Evolutionary conservation across 345 rosid species (phyloP).

Genomic region (Populus pruinosa): DNA sequence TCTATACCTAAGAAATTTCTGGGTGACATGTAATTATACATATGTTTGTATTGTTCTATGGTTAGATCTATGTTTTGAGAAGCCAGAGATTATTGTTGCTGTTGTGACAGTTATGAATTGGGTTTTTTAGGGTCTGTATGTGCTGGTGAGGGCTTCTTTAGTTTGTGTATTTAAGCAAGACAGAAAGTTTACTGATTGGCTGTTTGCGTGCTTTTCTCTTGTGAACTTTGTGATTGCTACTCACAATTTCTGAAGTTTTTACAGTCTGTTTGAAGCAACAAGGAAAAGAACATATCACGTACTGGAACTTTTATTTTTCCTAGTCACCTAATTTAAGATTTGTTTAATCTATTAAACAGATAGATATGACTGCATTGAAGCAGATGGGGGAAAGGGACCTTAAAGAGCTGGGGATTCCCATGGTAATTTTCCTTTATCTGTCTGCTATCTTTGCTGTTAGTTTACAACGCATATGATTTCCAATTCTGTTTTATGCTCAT

Average conservation of each 20-base stretch:
- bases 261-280: neutral
- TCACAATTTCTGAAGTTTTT: neutral
- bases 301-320: neutral
- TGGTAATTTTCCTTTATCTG: slow-evolving; percentile 46
- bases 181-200: neutral
- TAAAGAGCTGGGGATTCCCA: slow-evolving; percentile 91
- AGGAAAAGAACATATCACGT: neutral
- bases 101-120: neutral
- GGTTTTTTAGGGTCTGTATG: neutral
- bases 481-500: neutral
- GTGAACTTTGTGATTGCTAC: neutral
- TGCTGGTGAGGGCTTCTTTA: neutral
- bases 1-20: neutral
- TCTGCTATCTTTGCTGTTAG: neutral
- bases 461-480: neutral
- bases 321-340: slow-evolving; percentile 9
- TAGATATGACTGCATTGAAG: slow-evolving; percentile 83
- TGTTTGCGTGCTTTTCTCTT: neutral
- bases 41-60: neutral
- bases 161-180: neutral
- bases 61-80: slow-evolving; percentile 4
- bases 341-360: slow-evolving; percentile 43
- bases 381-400: slow-evolving; percentile 94
- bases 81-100: neutral
- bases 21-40: neutral